Base-by-base conservation (phyloP, 2,329 filamentous ascomycete species). In the Apiospora hydei region DNA sequence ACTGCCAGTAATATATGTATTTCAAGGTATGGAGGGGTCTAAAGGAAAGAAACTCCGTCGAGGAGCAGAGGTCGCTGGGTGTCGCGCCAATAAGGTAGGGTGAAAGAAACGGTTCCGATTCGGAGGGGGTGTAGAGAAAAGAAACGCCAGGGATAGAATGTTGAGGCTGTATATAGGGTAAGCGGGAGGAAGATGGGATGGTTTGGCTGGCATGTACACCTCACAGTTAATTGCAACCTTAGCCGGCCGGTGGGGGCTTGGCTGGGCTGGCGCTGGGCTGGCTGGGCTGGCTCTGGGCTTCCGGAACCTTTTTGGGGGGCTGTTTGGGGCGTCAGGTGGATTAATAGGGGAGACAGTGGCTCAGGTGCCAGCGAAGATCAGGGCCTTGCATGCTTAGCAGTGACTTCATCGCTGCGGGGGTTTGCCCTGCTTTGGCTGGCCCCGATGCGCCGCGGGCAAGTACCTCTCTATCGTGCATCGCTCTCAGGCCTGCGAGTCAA, bases 341-440 rank as follows among this genome's bases (percentile, higher is more conserved):
- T 41, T 30, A 38, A 41, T 41, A 41, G 18, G 57, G 18, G 34
- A 64, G 53, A 38, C 53, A 38, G 53, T 61, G 53, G 53, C 30
- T 61, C 53, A 61, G 53, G 53, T 61, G 53, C 53, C 53, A 64
- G 57, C 21, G 57, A 64, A 64, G 57, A 64, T 41, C 57, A 64
- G 57, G 30, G 57, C 41, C 53, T 61, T 61, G 53, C 53, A 61
- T 61, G 53, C 53, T 61, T 61, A 61, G 53, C 53, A 38, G 53
- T 61, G 53, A 61, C 53, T 61, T 61, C 30, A 38, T 61, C 30
- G 30, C 38, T 34, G 53, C 53, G 53, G 53, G 51, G 53, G 53
- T 10, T 61, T 21, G 53, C 16, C 30, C 26, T 61, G 53, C 30
- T 21, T 61, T 34, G 53, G 18, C 53, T 16, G 34, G 53, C 21